These are phyloP conservation scores for Xerocomus potaroensis DNA, from an alignment of 768 basidiomycete species.

Conservation along the genomic window DNA sequence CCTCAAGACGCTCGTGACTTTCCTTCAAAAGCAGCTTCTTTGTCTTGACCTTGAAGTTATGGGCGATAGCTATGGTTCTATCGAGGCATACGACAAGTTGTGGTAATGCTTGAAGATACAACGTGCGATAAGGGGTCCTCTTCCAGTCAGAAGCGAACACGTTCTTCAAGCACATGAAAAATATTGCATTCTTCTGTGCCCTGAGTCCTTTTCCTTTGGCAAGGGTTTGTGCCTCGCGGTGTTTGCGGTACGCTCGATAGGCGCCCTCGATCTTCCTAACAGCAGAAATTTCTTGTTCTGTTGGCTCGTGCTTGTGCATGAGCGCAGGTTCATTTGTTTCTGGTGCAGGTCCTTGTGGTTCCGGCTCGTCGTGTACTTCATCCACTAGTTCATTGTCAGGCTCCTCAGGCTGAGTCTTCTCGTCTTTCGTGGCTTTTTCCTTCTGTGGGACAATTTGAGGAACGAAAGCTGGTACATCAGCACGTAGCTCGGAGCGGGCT, in stretches of 20 bases:
- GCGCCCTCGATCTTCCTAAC: conserved; percentile 22
- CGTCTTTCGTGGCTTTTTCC: not conserved
- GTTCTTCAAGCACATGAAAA: conserved; percentile 26
- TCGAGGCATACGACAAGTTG: conserved; percentile 41
- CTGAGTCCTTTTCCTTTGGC: conserved; percentile 13
- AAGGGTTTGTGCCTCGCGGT: not conserved
- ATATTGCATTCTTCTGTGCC: conserved; percentile 25
- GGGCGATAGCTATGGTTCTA: conserved; percentile 21
- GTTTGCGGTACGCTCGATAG: conserved; percentile 9
- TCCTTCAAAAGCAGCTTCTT: conserved; percentile 29
- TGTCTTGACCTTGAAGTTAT: conserved; percentile 27
- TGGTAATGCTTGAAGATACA: conserved; percentile 38
- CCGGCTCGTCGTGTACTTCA: conserved; percentile 12
- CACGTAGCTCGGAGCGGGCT: conserved; percentile 13
- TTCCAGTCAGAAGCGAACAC: conserved; percentile 28
- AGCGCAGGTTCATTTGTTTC: conserved; percentile 11
- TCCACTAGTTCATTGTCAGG: not conserved
- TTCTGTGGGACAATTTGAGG: conserved; percentile 5
- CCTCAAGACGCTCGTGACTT: conserved; percentile 35
- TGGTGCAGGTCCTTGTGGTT: conserved; percentile 9
- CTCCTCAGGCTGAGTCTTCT: not conserved
- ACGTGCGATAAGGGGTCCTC: conserved; percentile 29
- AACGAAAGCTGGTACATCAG: conserved; percentile 17
- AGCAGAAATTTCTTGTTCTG: conserved; percentile 25
- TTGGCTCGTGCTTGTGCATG: conserved; percentile 15